Base-by-base conservation (phyloP, 345 rosid genomes). In the Moricandia arvensis region DNA sequence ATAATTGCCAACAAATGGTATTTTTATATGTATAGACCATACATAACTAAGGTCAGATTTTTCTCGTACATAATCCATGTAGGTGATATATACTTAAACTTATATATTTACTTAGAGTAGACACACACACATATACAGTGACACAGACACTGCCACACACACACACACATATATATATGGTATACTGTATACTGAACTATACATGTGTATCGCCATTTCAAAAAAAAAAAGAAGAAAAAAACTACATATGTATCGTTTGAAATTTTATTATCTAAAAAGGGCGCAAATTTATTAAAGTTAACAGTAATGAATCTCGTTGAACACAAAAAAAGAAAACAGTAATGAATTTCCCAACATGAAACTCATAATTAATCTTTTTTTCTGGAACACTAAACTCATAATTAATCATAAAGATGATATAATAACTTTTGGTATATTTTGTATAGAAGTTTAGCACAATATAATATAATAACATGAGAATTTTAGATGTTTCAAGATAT, bases 401-500 rank as follows among this genome's bases (percentile, higher is more conserved):
- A 7, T 53, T 26, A 21, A 24, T 15, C 33, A 57, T 9, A 74
- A 29, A 31, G 34, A 59, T 66, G 59, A 33, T 38, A 30, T 51
- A 51, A 0, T 2, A 51, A 54, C 8, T 4, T 53, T 26, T 35
- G 2, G 53, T 27, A 0, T 63, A 15, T 24, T 47, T 15, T 18
- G 31, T 21, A 4, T 47, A 18, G 6, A 6, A 61, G 37, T 33
- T 33, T 53, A 1, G 24, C 24, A 21, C 24, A 21, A 49, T 35
- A 26, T 13, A 62, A 34, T 62, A 16, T 7, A 2, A 24, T 63
- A 37, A 41, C 16, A 43, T 5, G 45, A 1, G 38, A 43, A 59
- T n/a, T 57, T 41, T 33, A 47, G 59, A 66, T 9, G 21, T 57
- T 66, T 41, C 30, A 8, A 13, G 27, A 74, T 65, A 66, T 62